phyloP scores from a whole-genome alignment of 768 basidiomycete genomes.

The Pleurotus giganteus region DNA sequence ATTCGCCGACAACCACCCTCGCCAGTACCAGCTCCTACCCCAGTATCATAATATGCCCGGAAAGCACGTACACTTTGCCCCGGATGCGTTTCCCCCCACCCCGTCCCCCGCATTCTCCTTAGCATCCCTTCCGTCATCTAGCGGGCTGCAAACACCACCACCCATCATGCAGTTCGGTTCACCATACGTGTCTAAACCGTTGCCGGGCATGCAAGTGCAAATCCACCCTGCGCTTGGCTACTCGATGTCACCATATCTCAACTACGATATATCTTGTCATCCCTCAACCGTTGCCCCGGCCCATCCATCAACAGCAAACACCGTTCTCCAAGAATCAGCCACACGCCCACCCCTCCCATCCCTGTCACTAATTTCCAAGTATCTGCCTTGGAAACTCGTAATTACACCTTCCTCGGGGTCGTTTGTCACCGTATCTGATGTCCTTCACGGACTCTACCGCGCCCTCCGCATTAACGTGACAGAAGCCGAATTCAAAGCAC shows the following conservation, averaged over 20 bases:
- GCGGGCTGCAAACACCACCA: slow-evolving; percentile 37
- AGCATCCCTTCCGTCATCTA: slow-evolving; percentile 34
- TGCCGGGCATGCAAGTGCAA: slow-evolving; percentile 30
- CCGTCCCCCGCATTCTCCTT: slow-evolving; percentile 36
- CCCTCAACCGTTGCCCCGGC: slow-evolving; percentile 24
- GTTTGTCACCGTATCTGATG: slow-evolving; percentile 29
- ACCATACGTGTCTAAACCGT: slow-evolving; percentile 24
- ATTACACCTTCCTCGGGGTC: slow-evolving; percentile 8
- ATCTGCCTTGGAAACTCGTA: background rate
- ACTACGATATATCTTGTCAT: slow-evolving; percentile 36
- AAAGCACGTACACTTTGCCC: slow-evolving; percentile 43
- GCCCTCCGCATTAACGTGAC: slow-evolving; percentile 40
- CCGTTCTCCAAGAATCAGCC: slow-evolving; percentile 39
- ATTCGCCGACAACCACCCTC: background rate
- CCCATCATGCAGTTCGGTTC: slow-evolving; percentile 26
- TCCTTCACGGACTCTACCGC: slow-evolving; percentile 44
- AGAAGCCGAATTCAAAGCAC: slow-evolving; percentile 34
- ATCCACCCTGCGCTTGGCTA: slow-evolving; percentile 43
- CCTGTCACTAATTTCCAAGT: background rate
- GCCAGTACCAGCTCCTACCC: background rate
- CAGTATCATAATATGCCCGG: slow-evolving; percentile 12
- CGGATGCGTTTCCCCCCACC: slow-evolving; percentile 31
- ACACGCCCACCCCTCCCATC: slow-evolving; percentile 36
- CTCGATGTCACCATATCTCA: slow-evolving; percentile 31
- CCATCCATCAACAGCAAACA: slow-evolving; percentile 18